Evolutionary conservation across 2,329 filamentous ascomycete species (phyloP).

Genomic region (Beauveria sp.): DNA sequence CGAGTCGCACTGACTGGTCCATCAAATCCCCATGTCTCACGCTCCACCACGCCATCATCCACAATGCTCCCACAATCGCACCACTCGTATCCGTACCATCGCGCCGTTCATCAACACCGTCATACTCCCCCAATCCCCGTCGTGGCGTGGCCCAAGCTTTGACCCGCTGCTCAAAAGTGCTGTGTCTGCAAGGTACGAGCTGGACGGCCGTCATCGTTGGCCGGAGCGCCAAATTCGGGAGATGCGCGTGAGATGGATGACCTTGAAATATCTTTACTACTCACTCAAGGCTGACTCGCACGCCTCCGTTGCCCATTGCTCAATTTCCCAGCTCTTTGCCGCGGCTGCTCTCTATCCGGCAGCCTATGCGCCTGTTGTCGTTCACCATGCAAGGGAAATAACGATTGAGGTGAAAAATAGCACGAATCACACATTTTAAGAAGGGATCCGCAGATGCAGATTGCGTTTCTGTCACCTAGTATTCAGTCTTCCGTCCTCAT

Average conservation of each 20-base stretch:
- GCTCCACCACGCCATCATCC: background rate
- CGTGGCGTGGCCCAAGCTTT: background rate
- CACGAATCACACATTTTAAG: too few relatives aligned
- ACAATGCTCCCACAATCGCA: background rate
- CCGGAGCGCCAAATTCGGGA: background rate
- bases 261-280: background rate
- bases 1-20: background rate
- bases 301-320: background rate
- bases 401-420: too few relatives aligned
- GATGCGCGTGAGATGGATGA: background rate
- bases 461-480: too few relatives aligned
- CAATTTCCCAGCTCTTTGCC: background rate
- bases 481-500: too few relatives aligned
- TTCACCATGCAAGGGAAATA: background rate
- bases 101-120: background rate
- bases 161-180: background rate
- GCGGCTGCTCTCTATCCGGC: background rate
- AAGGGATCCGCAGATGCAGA: too few relatives aligned
- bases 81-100: background rate
- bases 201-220: background rate
- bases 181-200: background rate
- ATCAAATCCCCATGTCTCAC: background rate
- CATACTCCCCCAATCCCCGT: background rate
- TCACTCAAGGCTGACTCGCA: too few relatives aligned
- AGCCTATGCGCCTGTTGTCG: background rate